Evolutionary conservation across 2,329 filamentous ascomycete species (phyloP), one percentile per base, ranked within the genome.

Genomic region (Waltergamsia citrina): DNA sequence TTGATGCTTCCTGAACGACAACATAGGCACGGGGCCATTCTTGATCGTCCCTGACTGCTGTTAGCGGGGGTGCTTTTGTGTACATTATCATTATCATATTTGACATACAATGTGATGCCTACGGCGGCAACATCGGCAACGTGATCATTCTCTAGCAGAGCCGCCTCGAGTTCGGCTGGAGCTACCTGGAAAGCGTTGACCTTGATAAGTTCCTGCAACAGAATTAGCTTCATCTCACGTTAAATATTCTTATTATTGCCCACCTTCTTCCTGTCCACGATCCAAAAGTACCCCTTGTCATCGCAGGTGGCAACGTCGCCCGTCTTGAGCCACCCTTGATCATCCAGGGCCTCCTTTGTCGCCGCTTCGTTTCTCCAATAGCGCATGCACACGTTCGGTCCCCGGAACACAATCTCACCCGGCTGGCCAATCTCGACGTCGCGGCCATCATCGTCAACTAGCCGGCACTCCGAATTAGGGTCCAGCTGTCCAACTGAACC

Each of bases 131-230:
- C 70, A 43, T 75, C 70, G 4, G 66, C 65, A 12, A 75, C 46
- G 23, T 65, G 53, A n/a, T 67, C 56, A 30, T 69, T 62, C 39
- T 70, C 64, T 1, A 73, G 51, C 0, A 75, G 54, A 0, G 65
- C 60, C 1, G 63, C 63, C 49, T 73, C 68, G 1, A 72, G 56
- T 41, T 78, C 74, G 2, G 73, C 73, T 0, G 73, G 74, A 1
- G 74, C 71, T 5, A 78, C 74, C 47, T 77, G 72, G 5, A 73
- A 52, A 1, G 68, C 71, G 41, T 74, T 75, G 36, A 74, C 60
- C 62, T 77, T 65, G 65, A 65, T 77, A 33, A 76, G 57, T 48
- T 76, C 71, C 64, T 71, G 38, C 15, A 19, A 21, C 9, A 16
- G 60, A 37, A 12, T 29, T 16, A 36, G 27, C 15, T 22, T 5